phyloP scores from a whole-genome alignment of 805 yeast genomes.

The Lachancea sp. region DNA sequence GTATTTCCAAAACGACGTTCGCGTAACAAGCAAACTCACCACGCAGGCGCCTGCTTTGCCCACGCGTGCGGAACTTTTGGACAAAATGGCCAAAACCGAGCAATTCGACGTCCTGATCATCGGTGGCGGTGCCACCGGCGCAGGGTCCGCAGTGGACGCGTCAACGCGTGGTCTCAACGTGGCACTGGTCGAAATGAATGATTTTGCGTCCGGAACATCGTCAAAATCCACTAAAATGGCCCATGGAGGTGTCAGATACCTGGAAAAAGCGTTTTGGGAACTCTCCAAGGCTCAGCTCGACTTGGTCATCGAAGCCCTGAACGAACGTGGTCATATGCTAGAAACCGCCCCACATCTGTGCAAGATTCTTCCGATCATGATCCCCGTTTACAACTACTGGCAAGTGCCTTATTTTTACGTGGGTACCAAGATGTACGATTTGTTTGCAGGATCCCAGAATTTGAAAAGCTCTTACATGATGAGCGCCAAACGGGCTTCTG shows the following conservation, averaged over 20 bases:
- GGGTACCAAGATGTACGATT: conserved; percentile 87
- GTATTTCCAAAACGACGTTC: conserved; percentile 5
- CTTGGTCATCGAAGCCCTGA: conserved; percentile 81
- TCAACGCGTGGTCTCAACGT: conserved; percentile 85
- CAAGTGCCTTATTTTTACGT: conserved; percentile 89
- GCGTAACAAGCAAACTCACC: conserved; percentile 1
- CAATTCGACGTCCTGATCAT: conserved; percentile 76
- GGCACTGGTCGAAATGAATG: conserved; percentile 77
- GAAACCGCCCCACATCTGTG: conserved; percentile 90
- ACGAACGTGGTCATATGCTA: conserved; percentile 79
- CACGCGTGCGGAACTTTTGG: conserved; percentile 46
- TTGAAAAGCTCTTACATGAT: conserved; percentile 71
- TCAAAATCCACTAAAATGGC: conserved; percentile 94
- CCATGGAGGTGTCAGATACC: conserved; percentile 94
- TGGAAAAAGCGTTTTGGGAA: conserved; percentile 92
- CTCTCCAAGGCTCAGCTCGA: conserved; percentile 84
- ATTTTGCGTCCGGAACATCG: conserved; percentile 88
- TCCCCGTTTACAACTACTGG: conserved; percentile 96
- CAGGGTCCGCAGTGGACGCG: conserved; percentile 91
- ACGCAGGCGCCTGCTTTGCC: conserved; percentile 31
- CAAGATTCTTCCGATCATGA: conserved; percentile 81
- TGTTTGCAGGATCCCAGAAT: conserved; percentile 87
- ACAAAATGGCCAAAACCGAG: conserved; percentile 40
- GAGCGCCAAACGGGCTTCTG: conserved; percentile 57
- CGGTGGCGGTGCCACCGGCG: conserved; percentile 96